phyloP scores from a whole-genome alignment of 2,329 filamentous ascomycete species.

The Boeremia exigua region DNA sequence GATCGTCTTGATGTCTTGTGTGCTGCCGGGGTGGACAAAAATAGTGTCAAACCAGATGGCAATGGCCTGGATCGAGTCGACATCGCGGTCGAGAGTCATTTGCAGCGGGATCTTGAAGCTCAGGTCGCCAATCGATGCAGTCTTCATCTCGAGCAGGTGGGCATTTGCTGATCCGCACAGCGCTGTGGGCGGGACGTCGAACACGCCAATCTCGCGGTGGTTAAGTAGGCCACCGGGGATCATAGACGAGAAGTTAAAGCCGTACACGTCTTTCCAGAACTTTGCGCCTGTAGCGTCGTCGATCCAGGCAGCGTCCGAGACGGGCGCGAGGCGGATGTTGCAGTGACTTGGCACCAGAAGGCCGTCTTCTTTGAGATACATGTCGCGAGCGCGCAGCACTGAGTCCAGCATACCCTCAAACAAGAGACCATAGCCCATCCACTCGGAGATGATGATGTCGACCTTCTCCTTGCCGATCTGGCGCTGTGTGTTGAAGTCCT shows the following conservation, averaged over 20 bases:
- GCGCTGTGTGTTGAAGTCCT: constrained; percentile 76
- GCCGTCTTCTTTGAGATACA: constrained; percentile 79
- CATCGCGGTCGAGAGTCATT: constrained; percentile 65
- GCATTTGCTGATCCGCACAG: constrained; percentile 66
- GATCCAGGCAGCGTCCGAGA: constrained; percentile 78
- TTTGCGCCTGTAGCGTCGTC: constrained; percentile 69
- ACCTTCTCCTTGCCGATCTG: constrained; percentile 62
- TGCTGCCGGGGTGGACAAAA: constrained; percentile 68
- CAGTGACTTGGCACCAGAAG: constrained; percentile 87
- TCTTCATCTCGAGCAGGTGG: constrained; percentile 77
- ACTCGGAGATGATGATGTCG: constrained; percentile 94
- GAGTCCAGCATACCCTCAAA: constrained; percentile 97
- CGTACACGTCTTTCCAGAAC: constrained; percentile 93
- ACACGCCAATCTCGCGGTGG: constrained; percentile 49
- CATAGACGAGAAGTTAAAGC: constrained; percentile 94
- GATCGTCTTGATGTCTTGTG: constrained; percentile 42
- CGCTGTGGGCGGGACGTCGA: constrained; percentile 38
- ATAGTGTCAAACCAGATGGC: constrained; percentile 94
- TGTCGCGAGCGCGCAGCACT: constrained; percentile 85
- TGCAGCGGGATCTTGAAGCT: constrained; percentile 74
- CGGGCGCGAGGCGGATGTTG: constrained; percentile 80
- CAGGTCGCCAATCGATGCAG: constrained; percentile 72
- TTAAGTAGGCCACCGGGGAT: constrained; percentile 81
- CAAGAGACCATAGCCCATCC: constrained; percentile 95
- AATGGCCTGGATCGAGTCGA: constrained; percentile 81